These are phyloP conservation scores for Dalechampia spathulata DNA, from an alignment of 441 rosid genomes.

Conservation along the genomic window DNA sequence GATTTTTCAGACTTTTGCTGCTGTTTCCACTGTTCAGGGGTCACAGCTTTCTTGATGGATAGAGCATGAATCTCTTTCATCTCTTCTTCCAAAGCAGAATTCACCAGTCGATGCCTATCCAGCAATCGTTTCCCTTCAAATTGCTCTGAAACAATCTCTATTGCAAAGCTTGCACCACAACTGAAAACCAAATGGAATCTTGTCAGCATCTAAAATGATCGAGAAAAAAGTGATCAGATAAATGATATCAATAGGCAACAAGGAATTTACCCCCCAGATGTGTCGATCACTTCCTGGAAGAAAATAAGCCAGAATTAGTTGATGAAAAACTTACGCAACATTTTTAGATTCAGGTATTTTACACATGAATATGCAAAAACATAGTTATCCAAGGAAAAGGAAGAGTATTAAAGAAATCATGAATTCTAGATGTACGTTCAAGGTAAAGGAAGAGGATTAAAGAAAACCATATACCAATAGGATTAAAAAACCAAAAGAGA, in stretches of 20 bases:
- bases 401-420: too few relatives aligned
- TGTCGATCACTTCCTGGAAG: constrained; percentile 71
- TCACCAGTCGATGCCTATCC: constrained; percentile 80
- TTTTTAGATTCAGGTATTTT: too few relatives aligned
- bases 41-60: constrained; percentile 72
- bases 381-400: too few relatives aligned
- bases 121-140: constrained; percentile 84
- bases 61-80: constrained; percentile 91
- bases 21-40: constrained; percentile 72
- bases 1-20: constrained; percentile 46
- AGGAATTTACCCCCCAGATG: constrained; percentile 78
- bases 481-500: too few relatives aligned
- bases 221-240: neutral
- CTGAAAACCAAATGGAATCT: constrained; percentile 23
- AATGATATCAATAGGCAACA: neutral
- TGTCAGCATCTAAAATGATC: neutral
- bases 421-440: too few relatives aligned
- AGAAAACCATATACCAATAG: too few relatives aligned
- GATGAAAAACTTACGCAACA: neutral
- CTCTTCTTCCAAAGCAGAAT: constrained; percentile 71
- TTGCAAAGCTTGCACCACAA: constrained; percentile 71
- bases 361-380: too few relatives aligned
- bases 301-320: constrained; percentile 7
- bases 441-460: too few relatives aligned
- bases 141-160: constrained; percentile 64